Percentiles rank a stretch among this genome's conserved stretches.
Evolutionary conservation across 495 filamentous ascomycete genomes (phyloP).

Genomic region (Tirmania nivea): DNA sequence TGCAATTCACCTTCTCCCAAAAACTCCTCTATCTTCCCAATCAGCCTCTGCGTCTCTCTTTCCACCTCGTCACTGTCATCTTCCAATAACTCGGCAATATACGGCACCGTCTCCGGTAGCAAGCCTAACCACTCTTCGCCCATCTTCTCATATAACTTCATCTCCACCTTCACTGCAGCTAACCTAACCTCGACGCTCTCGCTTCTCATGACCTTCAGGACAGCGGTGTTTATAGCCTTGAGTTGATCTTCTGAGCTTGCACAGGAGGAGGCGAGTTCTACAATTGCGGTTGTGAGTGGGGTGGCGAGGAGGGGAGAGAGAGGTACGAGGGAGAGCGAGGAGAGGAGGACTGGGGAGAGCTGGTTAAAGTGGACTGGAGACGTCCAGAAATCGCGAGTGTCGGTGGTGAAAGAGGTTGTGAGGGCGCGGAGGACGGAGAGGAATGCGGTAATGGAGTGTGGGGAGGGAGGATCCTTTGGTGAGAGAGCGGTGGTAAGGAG

Average conservation of each 20-base stretch:
- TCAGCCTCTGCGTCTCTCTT: slow-evolving; percentile 66
- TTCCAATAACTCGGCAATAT: slow-evolving; percentile 82
- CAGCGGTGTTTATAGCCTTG: slow-evolving; percentile 55
- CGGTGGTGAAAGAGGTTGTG: slow-evolving; percentile 52
- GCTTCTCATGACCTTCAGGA: slow-evolving; percentile 57
- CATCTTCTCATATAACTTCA: slow-evolving; percentile 48
- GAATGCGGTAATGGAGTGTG: neutral
- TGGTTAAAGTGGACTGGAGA: slow-evolving; percentile 59
- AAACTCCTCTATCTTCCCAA: slow-evolving; percentile 64
- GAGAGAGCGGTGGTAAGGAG: slow-evolving; percentile 28
- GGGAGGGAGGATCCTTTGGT: neutral
- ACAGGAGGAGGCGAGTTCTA: slow-evolving; percentile 51
- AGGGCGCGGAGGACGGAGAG: slow-evolving; percentile 39
- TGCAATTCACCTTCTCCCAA: slow-evolving; percentile 64
- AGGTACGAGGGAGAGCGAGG: slow-evolving; percentile 41
- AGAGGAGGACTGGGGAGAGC: slow-evolving; percentile 43
- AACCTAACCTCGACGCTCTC: slow-evolving; percentile 43
- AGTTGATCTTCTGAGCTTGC: slow-evolving; percentile 67
- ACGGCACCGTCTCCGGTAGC: slow-evolving; percentile 83
- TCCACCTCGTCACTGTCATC: slow-evolving; percentile 89
- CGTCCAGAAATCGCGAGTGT: slow-evolving; percentile 71
- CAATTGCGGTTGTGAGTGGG: slow-evolving; percentile 30
- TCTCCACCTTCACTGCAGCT: slow-evolving; percentile 58
- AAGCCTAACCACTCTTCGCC: slow-evolving; percentile 83
- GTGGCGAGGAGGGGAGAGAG: slow-evolving; percentile 16